phyloP scores from a whole-genome alignment of 768 basidiomycete genomes.

The Dioszegia hungarica region DNA sequence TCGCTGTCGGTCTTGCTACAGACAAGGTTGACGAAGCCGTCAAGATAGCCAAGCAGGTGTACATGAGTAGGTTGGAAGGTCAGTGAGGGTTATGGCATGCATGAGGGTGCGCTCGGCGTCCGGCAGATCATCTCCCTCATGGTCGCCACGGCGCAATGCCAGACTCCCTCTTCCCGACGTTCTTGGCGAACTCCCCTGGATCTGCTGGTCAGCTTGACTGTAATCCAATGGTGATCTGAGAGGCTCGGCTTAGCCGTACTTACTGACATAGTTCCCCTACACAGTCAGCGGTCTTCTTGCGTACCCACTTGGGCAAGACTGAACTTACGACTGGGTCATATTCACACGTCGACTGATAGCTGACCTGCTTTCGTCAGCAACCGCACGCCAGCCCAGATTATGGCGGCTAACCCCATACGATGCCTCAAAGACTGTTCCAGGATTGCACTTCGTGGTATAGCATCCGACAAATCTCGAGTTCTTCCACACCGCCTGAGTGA shows the following conservation, averaged over 20 bases:
- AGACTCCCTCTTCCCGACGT: conserved; percentile 5
- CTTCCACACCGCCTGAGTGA: conserved; percentile 19
- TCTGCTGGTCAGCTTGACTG: not conserved
- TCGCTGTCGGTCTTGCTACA: conserved; percentile 73
- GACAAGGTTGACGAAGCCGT: conserved; percentile 66
- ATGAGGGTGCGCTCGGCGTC: too few species aligned
- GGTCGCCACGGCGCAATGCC: not conserved
- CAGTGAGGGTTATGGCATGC: not conserved
- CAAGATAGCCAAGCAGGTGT: conserved; percentile 53
- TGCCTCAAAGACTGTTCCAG: conserved; percentile 10
- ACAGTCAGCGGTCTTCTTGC: too few species aligned
- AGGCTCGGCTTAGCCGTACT: not conserved
- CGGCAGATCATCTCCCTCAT: not conserved
- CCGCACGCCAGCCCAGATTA: not conserved
- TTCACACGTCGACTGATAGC: conserved; percentile 17
- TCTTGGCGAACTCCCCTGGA: conserved; percentile 3
- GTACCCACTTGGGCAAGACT: too few species aligned
- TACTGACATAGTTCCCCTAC: conserved; percentile 17
- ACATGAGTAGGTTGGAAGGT: conserved; percentile 42
- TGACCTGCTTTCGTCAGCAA: not conserved
- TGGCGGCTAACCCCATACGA: conserved; percentile 9
- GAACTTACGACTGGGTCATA: conserved; percentile 16
- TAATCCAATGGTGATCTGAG: too few species aligned
- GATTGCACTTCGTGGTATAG: conserved; percentile 3
- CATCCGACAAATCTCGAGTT: conserved; percentile 10